A percentile compares a stretch with the other conserved stretches of the same genome.
These are phyloP conservation scores for Phellopilus nigrolimitatus DNA, from an alignment of 1,284 basidiomycete species.

Conservation along the genomic window DNA sequence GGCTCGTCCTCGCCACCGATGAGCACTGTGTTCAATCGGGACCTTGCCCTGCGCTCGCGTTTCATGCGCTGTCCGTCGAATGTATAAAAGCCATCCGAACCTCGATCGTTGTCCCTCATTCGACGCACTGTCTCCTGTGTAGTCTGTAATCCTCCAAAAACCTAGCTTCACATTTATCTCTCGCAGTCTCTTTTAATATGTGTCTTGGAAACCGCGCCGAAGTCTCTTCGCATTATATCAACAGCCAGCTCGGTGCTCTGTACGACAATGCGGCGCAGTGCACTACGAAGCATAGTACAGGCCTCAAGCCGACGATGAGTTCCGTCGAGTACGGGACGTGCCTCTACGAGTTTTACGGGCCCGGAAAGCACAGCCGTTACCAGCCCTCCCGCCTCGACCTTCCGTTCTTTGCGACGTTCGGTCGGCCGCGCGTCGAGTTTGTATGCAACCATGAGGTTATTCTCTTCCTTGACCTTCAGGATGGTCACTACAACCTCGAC, in stretches of 20 bases:
- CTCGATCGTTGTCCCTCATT: too few relatives aligned
- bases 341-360: constrained; percentile 14
- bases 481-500: constrained; percentile 22
- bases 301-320: constrained; percentile 10
- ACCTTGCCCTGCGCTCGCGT: too few relatives aligned
- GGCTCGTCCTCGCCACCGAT: too few relatives aligned
- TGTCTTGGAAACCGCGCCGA: constrained; percentile 20
- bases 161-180: too few relatives aligned
- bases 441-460: constrained; percentile 22
- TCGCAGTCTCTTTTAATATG: constrained; percentile 13
- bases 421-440: constrained; percentile 14
- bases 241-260: constrained; percentile 20
- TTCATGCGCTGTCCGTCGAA: too few relatives aligned
- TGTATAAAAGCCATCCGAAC: too few relatives aligned
- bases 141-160: too few relatives aligned
- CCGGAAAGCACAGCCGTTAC: constrained; percentile 10
- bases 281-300: constrained; percentile 8
- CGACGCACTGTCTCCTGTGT: too few relatives aligned
- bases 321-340: constrained; percentile 12
- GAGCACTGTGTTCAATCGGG: too few relatives aligned
- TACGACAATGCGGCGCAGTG: constrained; percentile 21
- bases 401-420: constrained; percentile 18
- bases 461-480: constrained; percentile 18
- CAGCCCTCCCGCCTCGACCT: constrained; percentile 12
- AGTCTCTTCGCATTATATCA: constrained; percentile 20